Evolutionary conservation across 2,329 filamentous ascomycete species (phyloP), one percentile per base, ranked within the genome.

Genomic region (Penicillium sp.): DNA sequence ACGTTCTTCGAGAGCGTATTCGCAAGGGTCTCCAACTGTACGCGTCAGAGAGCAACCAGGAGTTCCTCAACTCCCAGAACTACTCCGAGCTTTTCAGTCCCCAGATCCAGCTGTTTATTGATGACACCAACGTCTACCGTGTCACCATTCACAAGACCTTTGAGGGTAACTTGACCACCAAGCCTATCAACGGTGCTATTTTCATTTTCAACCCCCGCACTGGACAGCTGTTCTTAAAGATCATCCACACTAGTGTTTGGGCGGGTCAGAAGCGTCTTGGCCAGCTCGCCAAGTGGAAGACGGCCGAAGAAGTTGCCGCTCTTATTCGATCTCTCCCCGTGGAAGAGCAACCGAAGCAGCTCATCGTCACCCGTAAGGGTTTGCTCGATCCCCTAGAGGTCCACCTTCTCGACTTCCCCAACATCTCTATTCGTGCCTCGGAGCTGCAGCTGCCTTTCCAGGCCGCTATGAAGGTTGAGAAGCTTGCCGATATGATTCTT

Each of bases 151-250:
- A 99, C 84, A 99, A 99, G 86, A 99, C 95, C 0, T 99, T 99
- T 65, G 95, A 99, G 78, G 95, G 95, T 71, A 99, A 99, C 75
- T 83, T 99, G 86, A 99, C 95, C 0, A 99, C 95, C 1, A 99
- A 99, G 80, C 95, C 95, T 3, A 99, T 99, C 84, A 99, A 99
- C 76, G 95, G 95, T 75, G 95, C 96, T 49, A 98, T 99, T 76
- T 99, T 99, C 83, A 99, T 99, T 75, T 98, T 99, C 86, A 99
- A 99, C 76, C 95, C 96, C n/a, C 88, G 94, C 60, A 99, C 95
- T 55, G 95, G 95, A 54, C 95, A 99, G 74, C 81, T 99, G 42
- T 99, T 99, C 87, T 80, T 99, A 74, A 99, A 99, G 85, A 98
- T 99, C 70, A 99, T 99, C 68, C 96, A 99, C 79, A 99, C 95